Base-by-base conservation (phyloP, 106 monocot species). In the Acorus gramineus region DNA sequence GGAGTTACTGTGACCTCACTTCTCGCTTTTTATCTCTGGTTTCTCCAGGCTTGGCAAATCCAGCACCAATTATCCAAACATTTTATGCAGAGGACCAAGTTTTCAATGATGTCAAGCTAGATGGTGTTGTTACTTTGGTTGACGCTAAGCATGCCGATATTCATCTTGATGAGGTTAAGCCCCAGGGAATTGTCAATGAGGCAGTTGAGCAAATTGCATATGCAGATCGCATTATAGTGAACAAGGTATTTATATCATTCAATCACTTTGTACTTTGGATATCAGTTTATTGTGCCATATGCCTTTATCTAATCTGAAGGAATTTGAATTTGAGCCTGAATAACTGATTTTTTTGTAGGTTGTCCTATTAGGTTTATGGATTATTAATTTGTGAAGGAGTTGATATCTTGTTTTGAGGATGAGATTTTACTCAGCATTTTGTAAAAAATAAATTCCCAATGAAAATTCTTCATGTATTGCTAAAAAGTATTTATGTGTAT, bases 181-280 rank as follows among this genome's bases (percentile, higher is more conserved):
- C 95, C 52, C 68, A 90, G 69, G 95, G 95, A 67, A 69, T 90
- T 7, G 90, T 90, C 42, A 95, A 95, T 77, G 95, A 95, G 75
- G 95, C 95, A 47, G 87, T 95, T 76, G 84, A 95, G 62, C 95
- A 95, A 59, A 90, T 95, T 62, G 95, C 95, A 8, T 95, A 95
- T 83, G 95, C 95, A 65, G 95, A 95, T 78, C 77, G 95, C 66
- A 90, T 95, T 66, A 87, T 95, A 64, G 90, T 95, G 66, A 95
- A 95, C 71, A 95, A 95, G 95, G 95, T 95, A 63, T 59, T 28
- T 28, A 28, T 28, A 28, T 28, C 28, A 28, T 28, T 28, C 28
- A 28, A 28, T 28, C 28, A 28, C 28, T 28, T 28, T 1, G 1
- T 28, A 28, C 28, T 28, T 28, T 28, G 28, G 28, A 28, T 0